Percentiles rank a stretch among this genome's conserved stretches.
Evolutionary conservation across 2,329 filamentous ascomycete genomes (phyloP).

Genomic region (Colletotrichum sidae): DNA sequence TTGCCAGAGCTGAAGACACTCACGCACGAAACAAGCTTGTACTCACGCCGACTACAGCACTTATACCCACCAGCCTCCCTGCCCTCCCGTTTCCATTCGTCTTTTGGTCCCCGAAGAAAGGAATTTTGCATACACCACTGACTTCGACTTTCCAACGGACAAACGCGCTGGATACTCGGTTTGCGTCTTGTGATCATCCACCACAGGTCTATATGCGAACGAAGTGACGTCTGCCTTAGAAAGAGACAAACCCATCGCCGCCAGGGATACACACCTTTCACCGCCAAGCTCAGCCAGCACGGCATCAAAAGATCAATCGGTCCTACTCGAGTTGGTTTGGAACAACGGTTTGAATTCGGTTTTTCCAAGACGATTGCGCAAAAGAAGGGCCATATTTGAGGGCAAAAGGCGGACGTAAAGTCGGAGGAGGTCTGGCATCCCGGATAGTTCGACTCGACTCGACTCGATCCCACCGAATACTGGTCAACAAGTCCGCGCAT

Average conservation of each 20-base stretch:
- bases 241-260: conserved; percentile 2
- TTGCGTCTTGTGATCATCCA: conserved; percentile 1
- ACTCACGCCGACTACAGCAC: conserved; percentile 11
- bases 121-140: not conserved
- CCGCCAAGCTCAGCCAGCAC: no score
- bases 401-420: conserved; percentile 2
- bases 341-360: not conserved
- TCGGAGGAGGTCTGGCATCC: not conserved
- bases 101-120: not conserved
- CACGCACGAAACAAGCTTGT: not conserved
- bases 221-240: conserved; percentile 16
- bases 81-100: not conserved
- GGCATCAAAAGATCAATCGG: not conserved
- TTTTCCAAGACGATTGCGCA: not conserved
- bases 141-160: not conserved
- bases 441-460: not conserved
- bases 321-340: not conserved
- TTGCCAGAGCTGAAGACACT: conserved; percentile 22
- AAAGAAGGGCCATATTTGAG: not conserved
- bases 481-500: not conserved
- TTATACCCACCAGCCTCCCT: conserved; percentile 17
- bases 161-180: not conserved
- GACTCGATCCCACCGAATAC: not conserved
- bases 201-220: not conserved
- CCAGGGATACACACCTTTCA: not conserved